These are phyloP conservation scores for Penicillium janthinellum DNA, from an alignment of 2,329 filamentous ascomycete species.

Conservation along the genomic window DNA sequence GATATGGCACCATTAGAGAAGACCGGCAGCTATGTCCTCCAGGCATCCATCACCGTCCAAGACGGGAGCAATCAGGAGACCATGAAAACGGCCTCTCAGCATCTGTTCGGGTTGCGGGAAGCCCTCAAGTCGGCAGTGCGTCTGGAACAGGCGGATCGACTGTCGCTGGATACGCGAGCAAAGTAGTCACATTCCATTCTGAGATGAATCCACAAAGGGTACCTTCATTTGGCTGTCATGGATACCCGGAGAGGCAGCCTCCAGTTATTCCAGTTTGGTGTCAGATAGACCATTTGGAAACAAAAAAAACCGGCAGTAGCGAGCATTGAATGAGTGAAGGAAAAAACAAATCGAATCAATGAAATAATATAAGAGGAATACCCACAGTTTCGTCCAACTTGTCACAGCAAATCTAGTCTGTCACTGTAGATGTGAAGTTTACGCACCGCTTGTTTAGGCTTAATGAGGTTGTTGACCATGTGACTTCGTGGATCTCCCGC, in stretches of 20 bases:
- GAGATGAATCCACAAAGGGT: not conserved
- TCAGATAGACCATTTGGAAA: not conserved
- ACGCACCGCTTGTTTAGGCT: not conserved
- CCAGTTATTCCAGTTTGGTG: conserved; percentile 5
- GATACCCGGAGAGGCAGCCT: conserved; percentile 27
- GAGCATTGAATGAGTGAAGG: not conserved
- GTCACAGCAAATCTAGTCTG: not conserved
- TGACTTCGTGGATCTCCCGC: conserved; percentile 41
- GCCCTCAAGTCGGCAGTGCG: conserved; percentile 59
- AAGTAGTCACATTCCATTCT: conserved; percentile 43
- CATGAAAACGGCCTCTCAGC: conserved; percentile 56
- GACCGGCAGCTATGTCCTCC: conserved; percentile 60
- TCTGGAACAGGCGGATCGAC: conserved; percentile 58
- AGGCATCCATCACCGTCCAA: conserved; percentile 59
- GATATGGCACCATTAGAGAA: conserved; percentile 56
- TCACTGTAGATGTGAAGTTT: not conserved
- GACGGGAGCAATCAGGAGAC: conserved; percentile 58
- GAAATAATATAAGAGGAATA: not conserved
- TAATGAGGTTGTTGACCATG: conserved; percentile 29
- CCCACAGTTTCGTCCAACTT: not conserved
- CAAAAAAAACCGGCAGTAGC: not conserved
- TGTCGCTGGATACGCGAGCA: conserved; percentile 62
- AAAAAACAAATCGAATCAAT: not conserved
- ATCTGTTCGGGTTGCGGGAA: conserved; percentile 58
- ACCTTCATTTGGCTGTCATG: conserved; percentile 14